phyloP scores from a whole-genome alignment of 225 moss, liverwort and hornwort genomes.

The Lunularia cruciata region DNA sequence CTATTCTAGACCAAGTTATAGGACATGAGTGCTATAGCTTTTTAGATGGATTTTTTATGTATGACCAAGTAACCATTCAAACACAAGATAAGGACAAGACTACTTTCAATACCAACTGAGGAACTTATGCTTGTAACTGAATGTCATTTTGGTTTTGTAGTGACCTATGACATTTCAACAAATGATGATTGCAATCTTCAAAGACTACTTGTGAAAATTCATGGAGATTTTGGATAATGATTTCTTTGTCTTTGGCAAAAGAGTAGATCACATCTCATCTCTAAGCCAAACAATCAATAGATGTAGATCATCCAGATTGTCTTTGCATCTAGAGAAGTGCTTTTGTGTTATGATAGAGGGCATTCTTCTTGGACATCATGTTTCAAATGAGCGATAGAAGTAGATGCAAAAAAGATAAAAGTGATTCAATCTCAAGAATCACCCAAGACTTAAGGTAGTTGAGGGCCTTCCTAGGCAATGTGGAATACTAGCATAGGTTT shows the following conservation, averaged over 20 bases:
- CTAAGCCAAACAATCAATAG: no score
- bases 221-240: neutral
- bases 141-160: neutral
- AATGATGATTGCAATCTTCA: neutral
- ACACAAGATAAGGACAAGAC: neutral
- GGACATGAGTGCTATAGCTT: neutral
- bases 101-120: neutral
- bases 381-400: no score
- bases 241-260: neutral
- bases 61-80: neutral
- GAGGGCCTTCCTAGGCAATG: neutral
- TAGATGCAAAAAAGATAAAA: no score
- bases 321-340: neutral
- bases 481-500: neutral
- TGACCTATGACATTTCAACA: neutral
- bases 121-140: neutral
- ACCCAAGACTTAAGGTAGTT: neutral
- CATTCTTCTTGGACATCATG: no score
- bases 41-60: neutral
- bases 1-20: neutral
- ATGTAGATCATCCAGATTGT: neutral
- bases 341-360: neutral
- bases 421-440: no score
- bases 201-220: neutral
- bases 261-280: no score